phyloP scores from a whole-genome alignment of 805 yeast species.

The Sugiyamaella valdiviana region DNA sequence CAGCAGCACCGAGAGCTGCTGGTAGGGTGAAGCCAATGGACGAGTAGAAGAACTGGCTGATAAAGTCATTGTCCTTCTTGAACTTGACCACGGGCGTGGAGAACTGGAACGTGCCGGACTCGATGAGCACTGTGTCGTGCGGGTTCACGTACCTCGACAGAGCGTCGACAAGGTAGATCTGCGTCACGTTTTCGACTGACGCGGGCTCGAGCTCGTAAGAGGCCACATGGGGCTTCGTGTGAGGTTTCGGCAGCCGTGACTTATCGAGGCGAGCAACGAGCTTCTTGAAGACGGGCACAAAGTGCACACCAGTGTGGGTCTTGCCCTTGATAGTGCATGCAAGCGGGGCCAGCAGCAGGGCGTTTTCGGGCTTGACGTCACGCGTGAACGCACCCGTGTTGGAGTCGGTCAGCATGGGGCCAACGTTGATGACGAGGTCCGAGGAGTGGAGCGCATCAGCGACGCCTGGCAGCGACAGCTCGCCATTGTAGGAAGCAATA shows the following conservation, averaged over 20 bases:
- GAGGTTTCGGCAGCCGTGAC: conserved; percentile 19
- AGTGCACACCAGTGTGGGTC: conserved; percentile 38
- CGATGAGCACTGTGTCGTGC: conserved; percentile 68
- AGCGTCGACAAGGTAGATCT: conserved; percentile 38
- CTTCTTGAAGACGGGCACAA: conserved; percentile 45
- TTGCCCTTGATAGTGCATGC: conserved; percentile 44
- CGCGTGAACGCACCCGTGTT: conserved; percentile 62
- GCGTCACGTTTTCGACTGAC: conserved; percentile 28
- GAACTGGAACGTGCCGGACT: conserved; percentile 80
- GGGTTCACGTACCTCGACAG: conserved; percentile 45
- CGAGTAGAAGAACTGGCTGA: conserved; percentile 67
- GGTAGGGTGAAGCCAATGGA: conserved; percentile 90
- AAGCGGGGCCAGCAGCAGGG: conserved; percentile 49
- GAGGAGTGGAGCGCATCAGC: conserved; percentile 44
- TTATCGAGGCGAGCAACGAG: conserved; percentile 36
- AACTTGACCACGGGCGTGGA: conserved; percentile 63
- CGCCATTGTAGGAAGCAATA: conserved; percentile 70
- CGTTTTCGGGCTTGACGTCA: conserved; percentile 37
- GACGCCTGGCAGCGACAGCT: conserved; percentile 44
- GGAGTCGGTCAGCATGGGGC: conserved; percentile 60
- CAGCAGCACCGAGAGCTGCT: conserved; percentile 72
- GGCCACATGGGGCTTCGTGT: conserved; percentile 26
- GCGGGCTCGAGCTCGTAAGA: conserved; percentile 23
- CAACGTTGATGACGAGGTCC: conserved; percentile 67
- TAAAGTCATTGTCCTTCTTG: conserved; percentile 43